Conservation (phyloP, 73 alveolate genomes). For the Uronychia setigera region DNA sequence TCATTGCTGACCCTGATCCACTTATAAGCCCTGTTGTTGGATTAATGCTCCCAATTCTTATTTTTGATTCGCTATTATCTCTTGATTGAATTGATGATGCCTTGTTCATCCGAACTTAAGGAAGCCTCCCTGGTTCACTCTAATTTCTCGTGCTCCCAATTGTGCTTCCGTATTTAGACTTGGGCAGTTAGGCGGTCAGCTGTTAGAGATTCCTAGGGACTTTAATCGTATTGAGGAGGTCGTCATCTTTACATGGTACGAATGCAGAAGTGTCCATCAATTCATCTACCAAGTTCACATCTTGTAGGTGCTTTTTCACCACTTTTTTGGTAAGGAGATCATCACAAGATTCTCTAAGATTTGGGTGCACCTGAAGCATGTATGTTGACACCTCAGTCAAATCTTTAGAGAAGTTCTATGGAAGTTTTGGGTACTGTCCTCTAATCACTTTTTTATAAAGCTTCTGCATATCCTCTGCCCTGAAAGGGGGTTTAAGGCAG, state of each 20-base stretch:
- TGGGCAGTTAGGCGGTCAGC: background rate
- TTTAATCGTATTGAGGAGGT: background rate
- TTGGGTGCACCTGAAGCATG: conserved; percentile 15
- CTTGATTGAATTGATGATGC: too few species aligned
- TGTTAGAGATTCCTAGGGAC: background rate
- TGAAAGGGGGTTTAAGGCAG: conserved; percentile 74
- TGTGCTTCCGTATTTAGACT: background rate
- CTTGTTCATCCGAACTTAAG: background rate
- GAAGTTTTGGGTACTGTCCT: conserved; percentile 12
- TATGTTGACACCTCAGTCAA: background rate
- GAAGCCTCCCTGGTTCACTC: background rate
- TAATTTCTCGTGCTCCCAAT: background rate
- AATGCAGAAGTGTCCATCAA: background rate
- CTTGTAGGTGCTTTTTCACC: background rate
- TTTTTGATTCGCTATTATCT: background rate
- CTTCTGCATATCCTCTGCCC: conserved; percentile 75
- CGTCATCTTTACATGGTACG: background rate
- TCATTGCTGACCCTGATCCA: too few species aligned
- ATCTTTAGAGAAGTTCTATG: background rate
- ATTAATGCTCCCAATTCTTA: background rate
- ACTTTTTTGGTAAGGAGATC: background rate
- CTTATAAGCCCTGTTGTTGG: too few species aligned
- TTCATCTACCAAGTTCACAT: background rate
- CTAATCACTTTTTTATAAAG: conserved; percentile 66
- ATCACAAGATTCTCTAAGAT: conserved; percentile 1